Conservation (phyloP, 305 asterid genomes). For the Stenogyne calaminthoides region DNA sequence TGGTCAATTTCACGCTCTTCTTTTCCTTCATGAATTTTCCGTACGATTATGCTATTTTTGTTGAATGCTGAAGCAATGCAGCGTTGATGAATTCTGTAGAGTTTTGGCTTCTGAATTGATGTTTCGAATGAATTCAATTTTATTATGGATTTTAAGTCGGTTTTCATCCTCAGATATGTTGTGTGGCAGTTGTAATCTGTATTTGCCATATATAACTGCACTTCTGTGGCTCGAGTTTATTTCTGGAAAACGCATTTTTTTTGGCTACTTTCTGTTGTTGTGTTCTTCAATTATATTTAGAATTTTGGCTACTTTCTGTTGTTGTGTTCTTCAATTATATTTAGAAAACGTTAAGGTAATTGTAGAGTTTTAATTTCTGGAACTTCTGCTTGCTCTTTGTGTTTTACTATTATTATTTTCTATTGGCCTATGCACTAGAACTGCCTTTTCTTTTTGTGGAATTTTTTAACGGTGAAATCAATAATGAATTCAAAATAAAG, state of each 20-base stretch:
- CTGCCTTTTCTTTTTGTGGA: not conserved
- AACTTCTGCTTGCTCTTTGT: slow-evolving; percentile 15
- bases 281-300: slow-evolving; percentile 1
- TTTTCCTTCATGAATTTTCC: not conserved
- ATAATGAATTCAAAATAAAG: not conserved
- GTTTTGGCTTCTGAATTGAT: slow-evolving; percentile 22
- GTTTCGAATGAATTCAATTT: not conserved
- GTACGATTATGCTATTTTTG: slow-evolving; percentile 12
- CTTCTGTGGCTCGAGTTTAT: slow-evolving; percentile 13
- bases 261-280: slow-evolving; percentile 2
- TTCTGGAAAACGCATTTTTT: slow-evolving; percentile 8
- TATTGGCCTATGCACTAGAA: not conserved
- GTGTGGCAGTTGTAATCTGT: slow-evolving; percentile 8
- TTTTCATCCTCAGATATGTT: slow-evolving; percentile 14
- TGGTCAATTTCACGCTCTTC: slow-evolving; percentile 15
- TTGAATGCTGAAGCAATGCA: slow-evolving; percentile 19
- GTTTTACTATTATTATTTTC: slow-evolving; percentile 5
- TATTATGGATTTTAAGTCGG: slow-evolving; percentile 16
- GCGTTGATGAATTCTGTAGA: not conserved
- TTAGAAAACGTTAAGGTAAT: not conserved
- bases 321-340: too few relatives aligned
- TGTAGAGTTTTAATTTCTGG: slow-evolving; percentile 6
- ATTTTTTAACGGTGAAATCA: slow-evolving; percentile 2
- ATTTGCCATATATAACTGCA: slow-evolving; percentile 14
- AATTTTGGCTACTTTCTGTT: too few relatives aligned